Evolutionary conservation across 139 green algal genomes (phyloP), one percentile per base, ranked within the genome.

Genomic region (Coccomyxa sp.): DNA sequence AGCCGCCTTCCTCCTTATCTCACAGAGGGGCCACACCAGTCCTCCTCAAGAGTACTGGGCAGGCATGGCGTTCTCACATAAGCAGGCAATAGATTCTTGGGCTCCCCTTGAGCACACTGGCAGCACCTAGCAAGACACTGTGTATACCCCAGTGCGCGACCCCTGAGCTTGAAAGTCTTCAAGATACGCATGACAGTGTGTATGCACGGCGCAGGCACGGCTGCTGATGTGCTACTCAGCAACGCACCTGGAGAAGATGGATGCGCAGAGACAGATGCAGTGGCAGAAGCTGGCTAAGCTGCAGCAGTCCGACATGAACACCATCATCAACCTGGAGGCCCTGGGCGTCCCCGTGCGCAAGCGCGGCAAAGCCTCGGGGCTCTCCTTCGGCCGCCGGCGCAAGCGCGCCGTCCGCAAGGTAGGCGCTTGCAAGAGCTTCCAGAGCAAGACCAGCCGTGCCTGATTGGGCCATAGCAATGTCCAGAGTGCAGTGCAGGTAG

Each of bases 221-320:
- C 83, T 98, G 82, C 87, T 99, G 44, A 92, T 97, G 91, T 94
- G 92, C 79, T 99, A 98, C 82, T 85, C 90, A 31, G 93, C 92
- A 12, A 98, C 94, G 7, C 96, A 99, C 88, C 93, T 92, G 0
- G 94, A 95, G 77, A 98, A 98, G 83, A 79, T 99, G 78, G 96
- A 99, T 77, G 70, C 79, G 0, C 78, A 83, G 29, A 93, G 93
- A 81, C 70, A 82, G 34, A 38, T 77, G 78, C 87, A 94, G 75
- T 98, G 95, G 95, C 84, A 86, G 75, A 93, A 92, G 84, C 81
- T 95, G 73, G 86, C 85, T 8, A 69, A 87, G 37, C 87, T 98
- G 39, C 83, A 77, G 0, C 41, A 77, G 16, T 82, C 87, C 16
- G 92, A 98, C 76, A 95, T 98, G 90, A 73, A 83, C 37, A 85